Conservation (phyloP, 192 early-diverging fungal species). For the Gigaspora rosea region DNA sequence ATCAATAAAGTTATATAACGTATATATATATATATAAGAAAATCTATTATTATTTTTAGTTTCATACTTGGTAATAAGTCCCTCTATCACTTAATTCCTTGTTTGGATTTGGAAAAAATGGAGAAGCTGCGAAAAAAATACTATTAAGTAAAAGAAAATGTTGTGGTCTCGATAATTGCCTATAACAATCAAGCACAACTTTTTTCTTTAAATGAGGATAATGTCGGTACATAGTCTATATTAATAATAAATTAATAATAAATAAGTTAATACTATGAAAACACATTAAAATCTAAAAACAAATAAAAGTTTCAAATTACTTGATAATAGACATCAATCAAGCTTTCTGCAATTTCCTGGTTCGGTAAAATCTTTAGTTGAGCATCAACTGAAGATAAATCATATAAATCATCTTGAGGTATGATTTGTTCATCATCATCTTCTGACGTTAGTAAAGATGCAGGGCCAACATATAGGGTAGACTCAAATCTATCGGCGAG, state of each 20-base stretch:
- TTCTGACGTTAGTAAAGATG: slow-evolving; percentile 15
- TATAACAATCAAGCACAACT: slow-evolving; percentile 14
- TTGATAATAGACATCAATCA: slow-evolving; percentile 30
- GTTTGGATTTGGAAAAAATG: slow-evolving; percentile 16
- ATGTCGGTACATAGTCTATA: slow-evolving; percentile 20
- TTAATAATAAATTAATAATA: neutral
- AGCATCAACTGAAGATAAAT: slow-evolving; percentile 24
- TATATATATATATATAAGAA: neutral
- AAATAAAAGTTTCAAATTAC: neutral
- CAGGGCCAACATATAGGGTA: slow-evolving; percentile 21
- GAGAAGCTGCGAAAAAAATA: slow-evolving; percentile 27
- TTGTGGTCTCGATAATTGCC: slow-evolving; percentile 29
- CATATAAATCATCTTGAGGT: neutral
- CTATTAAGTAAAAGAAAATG: slow-evolving; percentile 34
- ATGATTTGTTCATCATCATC: slow-evolving; percentile 27
- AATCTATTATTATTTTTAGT: neutral
- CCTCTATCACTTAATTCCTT: neutral
- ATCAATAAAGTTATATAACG: neutral
- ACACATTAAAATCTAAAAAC: neutral
- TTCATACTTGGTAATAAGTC: slow-evolving; percentile 20
- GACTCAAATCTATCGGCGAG: slow-evolving; percentile 25
- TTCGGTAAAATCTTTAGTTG: slow-evolving; percentile 20
- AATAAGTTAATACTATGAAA: neutral
- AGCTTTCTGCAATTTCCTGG: neutral
- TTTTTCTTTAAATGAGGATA: slow-evolving; percentile 28